Base-by-base conservation (phyloP, 495 filamentous ascomycete species). In the Hamigera avellanea region DNA sequence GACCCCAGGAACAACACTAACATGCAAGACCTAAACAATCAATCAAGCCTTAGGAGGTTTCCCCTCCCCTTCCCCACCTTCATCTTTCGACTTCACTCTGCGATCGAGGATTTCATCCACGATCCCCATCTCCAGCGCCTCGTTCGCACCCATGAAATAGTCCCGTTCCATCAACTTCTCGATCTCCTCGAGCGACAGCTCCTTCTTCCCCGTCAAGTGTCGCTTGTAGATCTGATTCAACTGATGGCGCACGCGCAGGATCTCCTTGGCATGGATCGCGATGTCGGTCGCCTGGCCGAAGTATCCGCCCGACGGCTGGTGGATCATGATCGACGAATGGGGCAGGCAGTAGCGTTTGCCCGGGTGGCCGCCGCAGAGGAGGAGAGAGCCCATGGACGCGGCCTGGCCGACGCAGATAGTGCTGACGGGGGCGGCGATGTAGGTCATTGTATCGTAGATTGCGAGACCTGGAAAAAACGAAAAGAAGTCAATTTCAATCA, bases 361-460 rank as follows among this genome's bases (percentile, higher is more conserved):
- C n/a, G 81, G 65, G 31, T 82, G 69, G 9, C 91, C 91, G 27
- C 91, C 91, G 39, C 81, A 80, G 3, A 98, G 75, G 0, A 98
- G 70, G 14, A 95, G 69, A 2, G 80, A 85, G 34, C 89, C 91
- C 91, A 98, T 98, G 14, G 80, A 86, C 3, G 91, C 89, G 0
- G 91, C 91, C 55, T 93, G 86, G 4, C 91, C 91, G 15, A 96
- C 72, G 56, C 93, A 96, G 43, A 96, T 93, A 2, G 91, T 98
- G 28, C 78, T 81, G 3, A 96, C 86, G 8, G 91, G 85, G 3
- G 83, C 82, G 41, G 76, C 76, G 60, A 98, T 96, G 63, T 96
- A 98, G 41, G 80, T 79, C 89, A 98, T 98, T 33, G 93, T 96
- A 58, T 98, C 91, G 68, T 98, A 98, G 53, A 98, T 95, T 32